phyloP scores from a whole-genome alignment of 2,329 filamentous ascomycete genomes.

The Fusarium nisikadoi region DNA sequence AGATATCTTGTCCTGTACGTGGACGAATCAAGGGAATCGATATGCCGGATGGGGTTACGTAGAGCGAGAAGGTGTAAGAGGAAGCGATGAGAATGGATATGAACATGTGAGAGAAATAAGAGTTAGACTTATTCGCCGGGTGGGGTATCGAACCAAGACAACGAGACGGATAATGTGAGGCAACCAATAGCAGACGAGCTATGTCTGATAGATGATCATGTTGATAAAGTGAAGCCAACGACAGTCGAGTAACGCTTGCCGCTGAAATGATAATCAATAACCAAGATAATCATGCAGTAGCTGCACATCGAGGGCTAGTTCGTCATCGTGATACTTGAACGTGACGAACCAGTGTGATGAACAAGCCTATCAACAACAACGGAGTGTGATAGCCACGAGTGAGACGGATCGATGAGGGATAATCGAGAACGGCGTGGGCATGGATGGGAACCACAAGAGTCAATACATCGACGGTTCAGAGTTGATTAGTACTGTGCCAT shows the following conservation, averaged over 20 bases:
- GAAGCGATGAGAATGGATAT: conserved; percentile 12
- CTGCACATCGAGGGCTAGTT: conserved; percentile 2
- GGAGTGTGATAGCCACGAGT: conserved; percentile 17
- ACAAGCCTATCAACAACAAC: conserved; percentile 11
- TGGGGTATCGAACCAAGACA: conserved; percentile 24
- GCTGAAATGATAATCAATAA: conserved; percentile 10
- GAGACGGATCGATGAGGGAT: conserved; percentile 40
- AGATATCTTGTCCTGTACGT: conserved; percentile 31
- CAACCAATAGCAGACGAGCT: conserved; percentile 17
- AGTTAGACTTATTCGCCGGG: conserved; percentile 14
- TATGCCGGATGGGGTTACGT: conserved; percentile 27
- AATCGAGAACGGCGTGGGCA: conserved; percentile 28
- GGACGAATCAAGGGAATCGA: conserved; percentile 34
- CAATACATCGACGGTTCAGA: conserved; percentile 11
- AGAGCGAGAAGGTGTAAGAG: conserved; percentile 32
- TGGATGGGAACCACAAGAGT: conserved; percentile 34
- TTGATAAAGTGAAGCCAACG: conserved; percentile 1
- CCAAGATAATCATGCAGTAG: conserved; percentile 5
- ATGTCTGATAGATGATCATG: conserved; percentile 11
- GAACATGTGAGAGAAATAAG: conserved; percentile 28
- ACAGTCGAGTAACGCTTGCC: conserved; percentile 13
- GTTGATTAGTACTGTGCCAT: conserved; percentile 14
- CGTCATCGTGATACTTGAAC: conserved; percentile 5
- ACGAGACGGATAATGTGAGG: conserved; percentile 21
- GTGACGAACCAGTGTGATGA: conserved; percentile 26